phyloP scores from a whole-genome alignment of 768 basidiomycete species.

The Russula dissimulans region DNA sequence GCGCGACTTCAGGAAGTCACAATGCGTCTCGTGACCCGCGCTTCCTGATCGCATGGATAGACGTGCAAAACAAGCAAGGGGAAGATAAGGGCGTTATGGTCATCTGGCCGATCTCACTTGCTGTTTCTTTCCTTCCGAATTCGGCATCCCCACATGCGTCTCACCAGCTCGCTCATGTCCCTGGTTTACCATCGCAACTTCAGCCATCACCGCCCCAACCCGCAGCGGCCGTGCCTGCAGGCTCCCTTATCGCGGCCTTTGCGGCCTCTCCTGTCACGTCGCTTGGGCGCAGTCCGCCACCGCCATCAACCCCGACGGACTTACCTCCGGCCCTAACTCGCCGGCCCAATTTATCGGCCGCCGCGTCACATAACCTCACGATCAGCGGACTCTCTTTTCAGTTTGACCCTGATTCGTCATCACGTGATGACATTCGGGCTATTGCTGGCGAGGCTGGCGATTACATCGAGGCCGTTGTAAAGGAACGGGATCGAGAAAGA shows the following conservation, averaged over 20 bases:
- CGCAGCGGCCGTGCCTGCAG: conserved; percentile 20
- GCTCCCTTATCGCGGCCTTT: neutral
- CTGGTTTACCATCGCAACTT: conserved; percentile 54
- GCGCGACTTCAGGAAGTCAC: neutral
- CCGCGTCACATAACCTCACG: conserved; percentile 9
- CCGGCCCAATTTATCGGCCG: neutral
- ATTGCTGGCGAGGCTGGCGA: conserved; percentile 54
- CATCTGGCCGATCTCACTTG: conserved; percentile 62
- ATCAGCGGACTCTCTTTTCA: conserved; percentile 43
- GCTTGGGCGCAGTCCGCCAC: conserved; percentile 1
- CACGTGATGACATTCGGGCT: conserved; percentile 33
- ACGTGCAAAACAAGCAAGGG: conserved; percentile 67
- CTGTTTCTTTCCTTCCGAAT: conserved; percentile 35
- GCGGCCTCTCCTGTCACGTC: conserved; percentile 9
- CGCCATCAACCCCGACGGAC: conserved; percentile 4
- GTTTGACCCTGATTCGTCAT: conserved; percentile 27
- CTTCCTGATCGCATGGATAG: conserved; percentile 65
- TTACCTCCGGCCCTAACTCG: conserved; percentile 15
- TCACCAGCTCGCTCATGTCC: conserved; percentile 43
- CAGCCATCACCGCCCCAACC: conserved; percentile 44
- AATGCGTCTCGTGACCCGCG: conserved; percentile 16
- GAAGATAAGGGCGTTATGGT: conserved; percentile 72
- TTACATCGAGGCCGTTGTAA: conserved; percentile 68
- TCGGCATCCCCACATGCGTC: conserved; percentile 31
- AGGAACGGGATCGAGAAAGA: conserved; percentile 69